These are phyloP conservation scores for Colletotrichum noveboracense DNA, from an alignment of 2,329 filamentous ascomycete species.

Conservation along the genomic window DNA sequence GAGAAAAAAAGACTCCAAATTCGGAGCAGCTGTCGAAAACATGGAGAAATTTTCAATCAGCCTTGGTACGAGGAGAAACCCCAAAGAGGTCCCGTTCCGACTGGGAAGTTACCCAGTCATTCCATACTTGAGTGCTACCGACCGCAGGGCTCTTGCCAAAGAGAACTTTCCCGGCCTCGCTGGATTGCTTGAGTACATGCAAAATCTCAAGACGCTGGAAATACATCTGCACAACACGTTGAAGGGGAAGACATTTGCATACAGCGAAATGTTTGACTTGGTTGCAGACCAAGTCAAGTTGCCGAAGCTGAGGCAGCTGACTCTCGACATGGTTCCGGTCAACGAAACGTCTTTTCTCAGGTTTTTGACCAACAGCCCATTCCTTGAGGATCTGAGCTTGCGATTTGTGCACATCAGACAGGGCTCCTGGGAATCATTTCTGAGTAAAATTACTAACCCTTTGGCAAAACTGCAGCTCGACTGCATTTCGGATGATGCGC, in stretches of 20 bases:
- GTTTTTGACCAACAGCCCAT: neutral
- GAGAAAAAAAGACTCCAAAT: neutral
- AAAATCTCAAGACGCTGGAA: neutral
- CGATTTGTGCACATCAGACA: neutral
- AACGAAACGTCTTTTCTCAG: neutral
- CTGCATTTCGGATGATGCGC: neutral
- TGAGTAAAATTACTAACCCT: neutral
- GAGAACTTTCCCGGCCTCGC: neutral
- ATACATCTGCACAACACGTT: neutral
- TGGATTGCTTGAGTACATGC: neutral
- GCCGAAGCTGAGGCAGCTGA: neutral
- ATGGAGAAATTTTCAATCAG: neutral
- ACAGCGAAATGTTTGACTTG: neutral
- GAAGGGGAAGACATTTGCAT: neutral
- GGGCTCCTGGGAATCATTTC: neutral
- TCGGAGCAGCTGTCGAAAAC: neutral
- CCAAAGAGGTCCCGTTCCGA: neutral
- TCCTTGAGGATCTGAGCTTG: neutral
- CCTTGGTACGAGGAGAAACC: neutral
- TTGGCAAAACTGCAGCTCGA: neutral
- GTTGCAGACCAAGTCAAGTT: neutral
- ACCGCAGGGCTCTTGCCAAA: neutral
- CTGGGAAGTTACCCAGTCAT: accelerated
- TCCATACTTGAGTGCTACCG: neutral
- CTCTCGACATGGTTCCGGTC: neutral